A percentile compares a stretch with the other conserved stretches of the same genome.
These are phyloP conservation scores for Lachancea mirantina DNA, from an alignment of 805 yeast species.

Conservation along the genomic window DNA sequence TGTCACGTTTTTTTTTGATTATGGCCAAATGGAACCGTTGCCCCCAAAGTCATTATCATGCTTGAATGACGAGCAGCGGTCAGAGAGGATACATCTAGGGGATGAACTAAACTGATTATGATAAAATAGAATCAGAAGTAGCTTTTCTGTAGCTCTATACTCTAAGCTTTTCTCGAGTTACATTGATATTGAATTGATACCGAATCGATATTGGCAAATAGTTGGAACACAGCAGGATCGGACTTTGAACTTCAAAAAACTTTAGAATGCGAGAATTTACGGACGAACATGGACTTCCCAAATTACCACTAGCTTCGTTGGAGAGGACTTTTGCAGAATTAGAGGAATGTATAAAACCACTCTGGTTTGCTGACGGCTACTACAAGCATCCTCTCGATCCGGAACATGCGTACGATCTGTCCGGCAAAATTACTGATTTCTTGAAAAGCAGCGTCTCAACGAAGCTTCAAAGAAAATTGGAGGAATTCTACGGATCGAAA, in stretches of 20 bases:
- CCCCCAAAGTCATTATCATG: no score
- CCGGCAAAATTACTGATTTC: constrained; percentile 40
- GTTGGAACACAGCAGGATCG: neutral
- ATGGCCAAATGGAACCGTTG: no score
- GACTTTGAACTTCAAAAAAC: neutral
- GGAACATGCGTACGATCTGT: constrained; percentile 30
- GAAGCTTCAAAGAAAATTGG: constrained; percentile 48
- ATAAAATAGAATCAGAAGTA: no score
- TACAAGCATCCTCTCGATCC: constrained; percentile 25
- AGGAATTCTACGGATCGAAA: constrained; percentile 37
- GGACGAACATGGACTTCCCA: constrained; percentile 37
- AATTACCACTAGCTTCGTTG: constrained; percentile 56
- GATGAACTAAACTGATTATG: no score
- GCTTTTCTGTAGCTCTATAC: no score
- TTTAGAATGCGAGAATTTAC: constrained; percentile 8
- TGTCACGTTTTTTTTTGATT: no score
- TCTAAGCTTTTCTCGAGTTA: no score
- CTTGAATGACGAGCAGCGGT: no score
- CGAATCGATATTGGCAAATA: no score
- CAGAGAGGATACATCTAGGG: no score
- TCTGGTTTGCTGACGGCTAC: constrained; percentile 48
- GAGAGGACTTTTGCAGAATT: constrained; percentile 45
- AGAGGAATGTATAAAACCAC: constrained; percentile 51
- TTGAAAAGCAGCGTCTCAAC: constrained; percentile 35
- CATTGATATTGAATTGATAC: no score